phyloP scores from a whole-genome alignment of 192 early-diverging fungal species.

The Backusella liffmaniae region DNA sequence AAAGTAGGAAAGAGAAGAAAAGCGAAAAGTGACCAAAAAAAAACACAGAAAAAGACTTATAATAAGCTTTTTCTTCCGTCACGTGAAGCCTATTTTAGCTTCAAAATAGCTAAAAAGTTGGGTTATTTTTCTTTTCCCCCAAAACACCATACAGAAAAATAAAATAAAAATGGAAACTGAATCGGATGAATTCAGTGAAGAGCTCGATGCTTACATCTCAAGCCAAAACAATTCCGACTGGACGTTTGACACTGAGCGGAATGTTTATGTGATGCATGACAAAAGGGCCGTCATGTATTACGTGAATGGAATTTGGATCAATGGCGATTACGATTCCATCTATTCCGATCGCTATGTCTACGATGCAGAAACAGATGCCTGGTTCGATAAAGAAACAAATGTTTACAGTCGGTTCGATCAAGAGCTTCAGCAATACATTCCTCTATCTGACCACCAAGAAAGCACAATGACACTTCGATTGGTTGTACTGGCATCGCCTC shows the following conservation, averaged over 20 bases:
- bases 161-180: neutral
- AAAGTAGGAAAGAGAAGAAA: neutral
- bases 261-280: neutral
- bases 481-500: slow-evolving; percentile 55
- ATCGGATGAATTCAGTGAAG: neutral
- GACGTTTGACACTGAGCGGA: neutral
- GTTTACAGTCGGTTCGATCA: slow-evolving; percentile 54
- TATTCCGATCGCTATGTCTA: slow-evolving; percentile 44
- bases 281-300: neutral
- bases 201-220: slow-evolving; percentile 7
- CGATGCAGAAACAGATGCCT: slow-evolving; percentile 42
- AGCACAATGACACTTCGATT: slow-evolving; percentile 49
- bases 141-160: neutral
- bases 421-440: slow-evolving; percentile 47
- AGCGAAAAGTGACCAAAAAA: neutral
- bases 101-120: neutral
- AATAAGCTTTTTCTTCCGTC: neutral
- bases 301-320: neutral
- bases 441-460: slow-evolving; percentile 40
- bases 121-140: neutral
- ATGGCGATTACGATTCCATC: neutral
- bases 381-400: slow-evolving; percentile 53
- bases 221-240: neutral
- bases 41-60: neutral
- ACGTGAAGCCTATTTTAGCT: neutral